These are phyloP conservation scores for Penicillium sp. DNA, from an alignment of 2,329 filamentous ascomycete genomes.

Conservation along the genomic window DNA sequence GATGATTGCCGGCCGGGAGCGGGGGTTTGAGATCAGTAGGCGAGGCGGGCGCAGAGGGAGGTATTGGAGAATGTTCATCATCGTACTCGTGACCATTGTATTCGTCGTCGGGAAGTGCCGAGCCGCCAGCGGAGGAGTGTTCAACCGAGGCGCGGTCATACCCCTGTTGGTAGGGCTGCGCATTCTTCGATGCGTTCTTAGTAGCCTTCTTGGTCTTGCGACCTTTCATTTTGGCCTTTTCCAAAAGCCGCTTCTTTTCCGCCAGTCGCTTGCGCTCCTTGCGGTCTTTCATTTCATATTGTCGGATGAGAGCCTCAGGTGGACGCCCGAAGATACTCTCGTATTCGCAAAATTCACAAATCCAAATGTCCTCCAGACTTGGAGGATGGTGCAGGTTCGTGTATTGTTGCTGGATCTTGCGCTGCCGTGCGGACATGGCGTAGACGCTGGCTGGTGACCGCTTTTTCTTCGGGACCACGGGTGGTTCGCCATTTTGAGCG, in stretches of 20 bases:
- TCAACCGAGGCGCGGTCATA: constrained; percentile 45
- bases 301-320: constrained; percentile 79
- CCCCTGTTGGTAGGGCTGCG: constrained; percentile 40
- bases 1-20: constrained; percentile 63
- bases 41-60: constrained; percentile 39
- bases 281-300: constrained; percentile 93
- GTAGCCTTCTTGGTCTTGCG: constrained; percentile 82
- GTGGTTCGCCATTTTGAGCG: constrained; percentile 44
- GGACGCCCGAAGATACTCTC: constrained; percentile 90
- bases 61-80: constrained; percentile 47
- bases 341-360: constrained; percentile 98
- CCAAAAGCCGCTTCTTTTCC: constrained; percentile 80
- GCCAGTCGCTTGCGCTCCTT: constrained; percentile 79
- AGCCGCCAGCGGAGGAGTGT: constrained; percentile 40
- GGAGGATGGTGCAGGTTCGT: constrained; percentile 75
- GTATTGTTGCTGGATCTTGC: constrained; percentile 74
- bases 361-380: constrained; percentile 75
- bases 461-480: constrained; percentile 63
- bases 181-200: constrained; percentile 62
- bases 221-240: constrained; percentile 93
- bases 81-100: constrained; percentile 53
- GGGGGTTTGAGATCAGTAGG: constrained; percentile 67
- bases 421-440: constrained; percentile 71
- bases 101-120: constrained; percentile 52
- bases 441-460: constrained; percentile 71